phyloP scores from a whole-genome alignment of 805 yeast genomes.

The Candida patagonica region DNA sequence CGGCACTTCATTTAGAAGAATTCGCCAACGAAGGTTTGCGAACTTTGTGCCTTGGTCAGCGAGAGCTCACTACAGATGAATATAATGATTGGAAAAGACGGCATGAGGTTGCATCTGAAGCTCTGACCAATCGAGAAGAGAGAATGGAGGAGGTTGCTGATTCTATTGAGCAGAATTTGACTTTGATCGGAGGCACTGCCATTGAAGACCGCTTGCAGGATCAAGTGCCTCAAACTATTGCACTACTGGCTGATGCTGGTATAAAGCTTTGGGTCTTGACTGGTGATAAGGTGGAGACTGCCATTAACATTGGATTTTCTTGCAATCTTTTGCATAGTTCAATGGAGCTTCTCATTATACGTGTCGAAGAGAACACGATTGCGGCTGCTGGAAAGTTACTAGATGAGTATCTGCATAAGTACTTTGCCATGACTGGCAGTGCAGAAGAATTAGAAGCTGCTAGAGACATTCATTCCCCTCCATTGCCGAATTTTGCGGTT shows the following conservation, averaged over 20 bases:
- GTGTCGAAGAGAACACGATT: constrained; percentile 25
- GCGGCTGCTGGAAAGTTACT: constrained; percentile 30
- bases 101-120: constrained; percentile 49
- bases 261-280: constrained; percentile 79
- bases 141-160: constrained; percentile 49
- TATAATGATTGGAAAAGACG: constrained; percentile 48
- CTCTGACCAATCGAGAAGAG: constrained; percentile 54
- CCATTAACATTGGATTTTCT: constrained; percentile 77
- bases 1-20: constrained; percentile 63
- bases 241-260: constrained; percentile 61
- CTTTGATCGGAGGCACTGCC: constrained; percentile 70
- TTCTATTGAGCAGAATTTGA: constrained; percentile 50
- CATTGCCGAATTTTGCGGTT: constrained; percentile 49
- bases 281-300: constrained; percentile 83
- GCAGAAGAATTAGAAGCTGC: constrained; percentile 46
- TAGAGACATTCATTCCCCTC: constrained; percentile 53
- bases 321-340: constrained; percentile 63
- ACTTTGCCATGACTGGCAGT: constrained; percentile 42
- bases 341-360: constrained; percentile 61
- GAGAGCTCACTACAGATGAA: constrained; percentile 37
- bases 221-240: constrained; percentile 72
- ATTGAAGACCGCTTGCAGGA: constrained; percentile 74
- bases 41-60: constrained; percentile 66
- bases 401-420: constrained; percentile 39
- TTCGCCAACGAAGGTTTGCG: constrained; percentile 75